These are phyloP conservation scores for Proliferodiscus dingleyae DNA, from an alignment of 2,329 filamentous ascomycete genomes.

Conservation along the genomic window DNA sequence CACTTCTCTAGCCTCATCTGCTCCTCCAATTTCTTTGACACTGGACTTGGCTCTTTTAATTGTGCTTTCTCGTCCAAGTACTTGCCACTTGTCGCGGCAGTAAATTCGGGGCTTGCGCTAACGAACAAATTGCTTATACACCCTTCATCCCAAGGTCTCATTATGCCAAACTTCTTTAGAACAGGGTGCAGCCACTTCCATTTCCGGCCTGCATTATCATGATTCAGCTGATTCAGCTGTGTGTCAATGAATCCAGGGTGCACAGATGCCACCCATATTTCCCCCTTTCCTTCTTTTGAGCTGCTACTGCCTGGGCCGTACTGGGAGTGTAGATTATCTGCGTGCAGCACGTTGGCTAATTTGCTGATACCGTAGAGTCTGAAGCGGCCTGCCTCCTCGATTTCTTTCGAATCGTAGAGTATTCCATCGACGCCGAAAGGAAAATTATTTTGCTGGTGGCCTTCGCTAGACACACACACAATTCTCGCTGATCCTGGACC, in stretches of 20 bases:
- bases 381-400: conserved; percentile 4
- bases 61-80: conserved; percentile 14
- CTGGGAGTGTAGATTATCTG: conserved; percentile 11
- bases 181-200: conserved; percentile 11
- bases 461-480: conserved; percentile 13
- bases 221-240: conserved; percentile 11
- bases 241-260: conserved; percentile 19
- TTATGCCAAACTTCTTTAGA: conserved; percentile 6
- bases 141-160: conserved; percentile 13
- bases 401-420: conserved; percentile 6
- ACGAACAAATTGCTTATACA: conserved; percentile 13
- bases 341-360: conserved; percentile 18
- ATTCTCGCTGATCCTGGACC: conserved; percentile 13
- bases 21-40: conserved; percentile 5
- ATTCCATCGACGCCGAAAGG: conserved; percentile 10
- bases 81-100: conserved; percentile 13
- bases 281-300: conserved; percentile 10
- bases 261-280: conserved; percentile 15
- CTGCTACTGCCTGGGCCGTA: conserved; percentile 15
- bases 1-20: conserved; percentile 12
- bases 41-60: conserved; percentile 6
- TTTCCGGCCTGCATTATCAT: conserved; percentile 9
- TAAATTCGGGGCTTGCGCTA: conserved; percentile 14
- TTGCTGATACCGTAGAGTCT: conserved; percentile 17
- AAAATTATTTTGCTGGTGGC: conserved; percentile 8